Evolutionary conservation across 257 asterid species (phyloP).

Genomic region (Solanum etuberosum): DNA sequence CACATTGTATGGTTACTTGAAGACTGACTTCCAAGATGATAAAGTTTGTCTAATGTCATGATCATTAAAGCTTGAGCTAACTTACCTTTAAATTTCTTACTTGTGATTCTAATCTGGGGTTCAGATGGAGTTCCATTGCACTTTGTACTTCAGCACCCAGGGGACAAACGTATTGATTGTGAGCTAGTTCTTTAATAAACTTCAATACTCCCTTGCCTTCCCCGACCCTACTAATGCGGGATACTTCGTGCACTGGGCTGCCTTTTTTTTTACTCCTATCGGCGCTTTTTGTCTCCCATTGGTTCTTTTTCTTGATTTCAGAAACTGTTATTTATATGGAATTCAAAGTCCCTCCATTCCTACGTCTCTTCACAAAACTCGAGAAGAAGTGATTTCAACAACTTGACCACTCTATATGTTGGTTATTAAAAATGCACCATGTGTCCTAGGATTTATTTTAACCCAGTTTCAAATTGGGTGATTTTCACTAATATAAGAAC

Average conservation of each 20-base stretch:
- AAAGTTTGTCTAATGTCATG: neutral
- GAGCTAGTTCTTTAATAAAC: neutral
- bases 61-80: neutral
- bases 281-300: neutral
- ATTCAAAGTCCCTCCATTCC: neutral
- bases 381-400: neutral
- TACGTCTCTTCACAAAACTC: neutral
- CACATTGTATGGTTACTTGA: neutral
- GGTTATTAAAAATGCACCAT: neutral
- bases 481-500: neutral
- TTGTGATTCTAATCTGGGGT: neutral
- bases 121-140: neutral
- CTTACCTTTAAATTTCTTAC: neutral
- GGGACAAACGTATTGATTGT: neutral
- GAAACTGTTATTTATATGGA: neutral
- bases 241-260: neutral
- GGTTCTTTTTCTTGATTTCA: neutral
- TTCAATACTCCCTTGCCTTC: neutral
- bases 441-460: neutral
- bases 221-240: neutral
- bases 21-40: neutral
- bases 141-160: neutral
- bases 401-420: neutral
- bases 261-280: no score
- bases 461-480: neutral